Evolutionary conservation across 148 eudicot species (phyloP), one percentile per base, ranked within the genome.

Genomic region (Agrostemma githago): DNA sequence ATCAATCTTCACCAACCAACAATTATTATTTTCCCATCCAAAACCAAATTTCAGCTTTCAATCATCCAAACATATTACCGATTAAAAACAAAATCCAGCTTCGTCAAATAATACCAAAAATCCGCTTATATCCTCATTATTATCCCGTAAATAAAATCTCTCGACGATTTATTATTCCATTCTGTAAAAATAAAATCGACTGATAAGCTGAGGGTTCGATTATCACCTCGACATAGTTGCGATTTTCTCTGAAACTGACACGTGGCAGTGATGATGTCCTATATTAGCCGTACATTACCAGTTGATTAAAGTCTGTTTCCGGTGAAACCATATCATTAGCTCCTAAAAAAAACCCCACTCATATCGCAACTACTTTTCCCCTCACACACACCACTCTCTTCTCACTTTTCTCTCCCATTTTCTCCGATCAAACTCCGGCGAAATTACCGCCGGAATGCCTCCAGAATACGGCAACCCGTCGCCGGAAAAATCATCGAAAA

Each of bases 381-480:
- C 1, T 26, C 34, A 26, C 34, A 26, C 34, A 26, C 34, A 1
- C 34, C 34, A 26, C 34, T 58, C 34, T 26, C 21, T 19, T 26
- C 3, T 17, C 64, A 60, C 64, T 8, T 26, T 9, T 26, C 34
- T 26, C 11, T 37, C 21, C 70, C 3, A 26, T 16, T 7, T 66
- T 41, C 14, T 37, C 26, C 37, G 19, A 15, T 6, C n/a, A 42
- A 41, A 42, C 21, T 40, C 69, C 51, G 68, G 68, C 68, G 17
- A 65, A 38, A 37, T 40, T 46, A 46, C 48, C 68, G 68, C 48
- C 48, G 1, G 8, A 20, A 67, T 70, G 72, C 72, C 19, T 21
- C 72, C 72, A 15, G 21, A 20, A 21, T 70, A 60, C 72, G 72
- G 61, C 72, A 70, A 5, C 14, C 6, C 41, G 6, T 53, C 41